phyloP scores from a whole-genome alignment of 345 rosid species.

The Stellera chamaejasme region DNA sequence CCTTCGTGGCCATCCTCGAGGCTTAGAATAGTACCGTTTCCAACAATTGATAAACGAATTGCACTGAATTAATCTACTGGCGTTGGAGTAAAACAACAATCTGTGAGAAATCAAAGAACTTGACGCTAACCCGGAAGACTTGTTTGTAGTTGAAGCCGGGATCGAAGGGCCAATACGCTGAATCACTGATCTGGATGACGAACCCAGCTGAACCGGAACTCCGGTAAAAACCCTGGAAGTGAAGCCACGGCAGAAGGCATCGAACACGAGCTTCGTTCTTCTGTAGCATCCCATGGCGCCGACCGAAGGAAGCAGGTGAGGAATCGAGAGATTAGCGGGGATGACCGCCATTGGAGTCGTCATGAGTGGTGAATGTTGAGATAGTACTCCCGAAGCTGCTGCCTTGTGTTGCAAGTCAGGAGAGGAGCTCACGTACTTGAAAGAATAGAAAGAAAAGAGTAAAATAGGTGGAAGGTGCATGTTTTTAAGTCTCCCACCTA shows the following conservation, averaged over 20 bases:
- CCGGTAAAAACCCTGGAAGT: conserved; percentile 24
- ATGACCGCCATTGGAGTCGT: no score
- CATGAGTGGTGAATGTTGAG: no score
- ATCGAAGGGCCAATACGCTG: conserved; percentile 17
- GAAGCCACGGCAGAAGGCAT: conserved; percentile 33
- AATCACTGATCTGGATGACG: conserved; percentile 19
- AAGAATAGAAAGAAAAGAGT: no score
- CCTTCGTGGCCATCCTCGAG: conserved; percentile 64
- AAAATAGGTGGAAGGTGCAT: no score
- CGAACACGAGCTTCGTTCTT: conserved; percentile 37
- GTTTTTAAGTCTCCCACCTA: no score
- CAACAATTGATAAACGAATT: conserved; percentile 20
- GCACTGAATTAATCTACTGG: conserved; percentile 6
- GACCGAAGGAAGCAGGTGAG: background rate
- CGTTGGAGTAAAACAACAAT: conserved; percentile 14
- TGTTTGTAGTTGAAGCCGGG: conserved; percentile 20
- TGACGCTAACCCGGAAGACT: conserved; percentile 31
- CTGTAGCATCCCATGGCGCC: conserved; percentile 41
- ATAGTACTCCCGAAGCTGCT: no score
- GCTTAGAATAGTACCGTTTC: conserved; percentile 47
- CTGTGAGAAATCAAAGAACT: conserved; percentile 20
- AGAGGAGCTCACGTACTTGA: no score
- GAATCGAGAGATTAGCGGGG: no score
- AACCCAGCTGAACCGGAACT: conserved; percentile 20
- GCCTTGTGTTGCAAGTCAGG: no score